A percentile compares a stretch with the other conserved stretches of the same genome.
Evolutionary conservation across 176 grass and related monocot species (phyloP).

Genomic region (Aegilops sharonensis): DNA sequence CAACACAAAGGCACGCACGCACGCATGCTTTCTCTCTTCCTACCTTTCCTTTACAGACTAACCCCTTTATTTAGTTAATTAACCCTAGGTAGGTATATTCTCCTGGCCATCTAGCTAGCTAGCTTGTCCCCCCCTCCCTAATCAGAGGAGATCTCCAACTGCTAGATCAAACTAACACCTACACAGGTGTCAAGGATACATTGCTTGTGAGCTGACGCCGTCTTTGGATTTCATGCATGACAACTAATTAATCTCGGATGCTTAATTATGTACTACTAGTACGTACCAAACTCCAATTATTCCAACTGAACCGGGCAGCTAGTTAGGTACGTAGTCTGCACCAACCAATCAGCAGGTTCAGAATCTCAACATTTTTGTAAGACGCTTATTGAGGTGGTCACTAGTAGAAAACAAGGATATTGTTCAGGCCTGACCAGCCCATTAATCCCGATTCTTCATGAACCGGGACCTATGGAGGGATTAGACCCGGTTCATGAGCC

Average conservation of each 20-base stretch:
- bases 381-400: no score
- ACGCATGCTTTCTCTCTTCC: no score
- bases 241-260: not conserved
- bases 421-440: no score
- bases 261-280: no score
- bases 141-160: not conserved
- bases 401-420: no score
- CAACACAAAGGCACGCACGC: not conserved
- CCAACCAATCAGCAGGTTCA: not conserved
- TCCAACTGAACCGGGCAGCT: not conserved
- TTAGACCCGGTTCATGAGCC: no score
- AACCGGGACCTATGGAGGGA: no score
- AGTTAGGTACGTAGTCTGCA: not conserved
- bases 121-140: not conserved
- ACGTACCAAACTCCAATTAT: not conserved
- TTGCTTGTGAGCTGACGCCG: not conserved
- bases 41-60: not conserved
- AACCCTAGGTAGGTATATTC: no score
- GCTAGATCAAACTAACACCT: not conserved
- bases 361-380: not conserved
- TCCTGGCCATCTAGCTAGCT: not conserved
- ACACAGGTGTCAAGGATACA: not conserved
- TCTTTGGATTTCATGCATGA: not conserved
- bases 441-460: no score
- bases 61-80: no score